Base-by-base conservation (phyloP, 2,329 filamentous ascomycete genomes). In the Paracorniculantispora psalliotae region DNA sequence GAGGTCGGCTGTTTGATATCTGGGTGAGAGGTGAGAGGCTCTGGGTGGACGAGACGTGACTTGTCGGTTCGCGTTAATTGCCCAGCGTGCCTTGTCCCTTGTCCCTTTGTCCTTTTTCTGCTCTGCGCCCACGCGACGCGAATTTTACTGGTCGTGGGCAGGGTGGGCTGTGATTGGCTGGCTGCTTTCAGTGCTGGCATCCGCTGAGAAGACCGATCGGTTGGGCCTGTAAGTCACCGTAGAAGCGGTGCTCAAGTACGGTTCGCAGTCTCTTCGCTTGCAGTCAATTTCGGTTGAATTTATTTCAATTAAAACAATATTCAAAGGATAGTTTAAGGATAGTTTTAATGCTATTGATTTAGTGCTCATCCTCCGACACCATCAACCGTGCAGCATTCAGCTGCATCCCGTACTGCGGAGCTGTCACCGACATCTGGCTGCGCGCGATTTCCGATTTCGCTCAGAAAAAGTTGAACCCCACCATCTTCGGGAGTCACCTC, bases 41-140 rank as follows among this genome's bases (percentile, higher is more conserved):
- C n/a, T 15, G 23, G 23, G 17, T 25, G 28, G 35, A 43, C 39
- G 19, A 28, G 46, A 49, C 55, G 30, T 51, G 48, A 51, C 33
- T 41, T 28, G 54, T 9, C 35, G 15, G 23, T 30, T 50, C 55
- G 55, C 55, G 55, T 57, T 57, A 50, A 57, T 57, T 57, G 47
- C 52, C 39, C 28, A 43, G 52, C 39, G 12, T 21, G 13, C 13
- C 21, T 17, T 48, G 19, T 46, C 43, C 23, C 3, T 48, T 21
- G 8, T 23, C 6, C 39, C 6, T 19, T 25, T 51, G 49, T n/a
- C 25, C 37, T 37, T 17, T 56, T 26, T 19, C 23, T 25, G 39
- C n/a, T n/a, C n/a, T n/a, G n/a, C n/a, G n/a, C 47, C 21, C 28
- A 51, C 55, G 55, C 55, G 55, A 57, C 55, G 55, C 55, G 55